These are phyloP conservation scores for Pseudogymnoascus sp. DNA, from an alignment of 2,329 filamentous ascomycete species.

Conservation along the genomic window DNA sequence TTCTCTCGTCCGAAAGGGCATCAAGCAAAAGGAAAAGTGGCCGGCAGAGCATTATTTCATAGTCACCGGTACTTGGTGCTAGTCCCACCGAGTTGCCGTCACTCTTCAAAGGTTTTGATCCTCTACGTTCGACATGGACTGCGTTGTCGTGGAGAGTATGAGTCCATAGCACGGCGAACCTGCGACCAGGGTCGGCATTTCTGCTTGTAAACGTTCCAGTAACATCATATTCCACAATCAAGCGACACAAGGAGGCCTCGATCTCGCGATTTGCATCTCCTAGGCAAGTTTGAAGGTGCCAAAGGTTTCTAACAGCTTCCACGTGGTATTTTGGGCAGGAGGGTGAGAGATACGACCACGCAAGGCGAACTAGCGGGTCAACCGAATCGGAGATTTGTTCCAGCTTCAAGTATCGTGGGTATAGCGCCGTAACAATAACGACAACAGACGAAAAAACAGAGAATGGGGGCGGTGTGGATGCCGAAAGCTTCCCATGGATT, in stretches of 20 bases:
- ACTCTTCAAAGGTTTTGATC: conserved; percentile 38
- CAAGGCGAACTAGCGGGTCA: conserved; percentile 58
- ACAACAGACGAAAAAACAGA: conserved; percentile 51
- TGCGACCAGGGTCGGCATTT: conserved; percentile 55
- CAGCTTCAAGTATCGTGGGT: conserved; percentile 44
- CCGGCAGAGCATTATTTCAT: conserved; percentile 67
- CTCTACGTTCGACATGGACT: conserved; percentile 40
- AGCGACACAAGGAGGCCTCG: conserved; percentile 66
- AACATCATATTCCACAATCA: conserved; percentile 54
- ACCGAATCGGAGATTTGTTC: conserved; percentile 56
- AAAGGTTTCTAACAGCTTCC: conserved; percentile 78
- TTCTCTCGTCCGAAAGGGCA: conserved; percentile 62
- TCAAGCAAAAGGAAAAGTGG: conserved; percentile 80
- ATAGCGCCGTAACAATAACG: conserved; percentile 51
- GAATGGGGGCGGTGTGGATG: conserved; percentile 36
- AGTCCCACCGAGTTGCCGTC: conserved; percentile 33
- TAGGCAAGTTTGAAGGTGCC: conserved; percentile 73
- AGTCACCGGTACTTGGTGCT: conserved; percentile 52
- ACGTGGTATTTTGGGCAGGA: conserved; percentile 87
- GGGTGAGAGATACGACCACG: conserved; percentile 79
- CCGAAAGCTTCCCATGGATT: conserved; percentile 42
- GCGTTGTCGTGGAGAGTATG: conserved; percentile 59
- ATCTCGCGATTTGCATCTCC: conserved; percentile 63
- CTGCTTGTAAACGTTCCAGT: conserved; percentile 41
- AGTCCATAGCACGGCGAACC: conserved; percentile 75